A percentile compares a stretch with the other conserved stretches of the same genome.
These are phyloP conservation scores for Spathaspora sp. DNA, from an alignment of 805 yeast genomes.

Conservation along the genomic window DNA sequence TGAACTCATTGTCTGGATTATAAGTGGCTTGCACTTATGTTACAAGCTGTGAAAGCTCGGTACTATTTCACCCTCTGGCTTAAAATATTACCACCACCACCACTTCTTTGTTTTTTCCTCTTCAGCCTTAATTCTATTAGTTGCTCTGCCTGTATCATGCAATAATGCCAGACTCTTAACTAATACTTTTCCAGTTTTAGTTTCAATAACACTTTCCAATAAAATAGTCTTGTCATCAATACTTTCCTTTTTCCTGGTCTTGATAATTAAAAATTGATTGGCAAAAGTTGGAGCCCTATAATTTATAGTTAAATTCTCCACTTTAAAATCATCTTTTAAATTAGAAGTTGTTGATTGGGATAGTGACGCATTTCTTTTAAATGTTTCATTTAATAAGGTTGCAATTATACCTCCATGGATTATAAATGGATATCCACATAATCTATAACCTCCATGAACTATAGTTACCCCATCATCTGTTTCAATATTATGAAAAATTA, in stretches of 20 bases:
- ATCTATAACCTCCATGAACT: constrained; percentile 70
- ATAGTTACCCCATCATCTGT: constrained; percentile 61
- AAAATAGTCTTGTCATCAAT: constrained; percentile 26
- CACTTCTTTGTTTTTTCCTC: constrained; percentile 4
- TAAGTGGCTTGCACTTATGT: too few relatives aligned
- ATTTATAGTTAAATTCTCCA: constrained; percentile 44
- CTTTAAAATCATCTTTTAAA: constrained; percentile 45
- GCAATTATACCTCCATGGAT: constrained; percentile 89
- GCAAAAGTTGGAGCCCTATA: constrained; percentile 76
- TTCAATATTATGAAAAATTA: constrained; percentile 55
- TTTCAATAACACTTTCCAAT: constrained; percentile 52
- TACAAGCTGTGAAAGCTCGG: too few relatives aligned
- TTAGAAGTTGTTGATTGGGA: constrained; percentile 25
- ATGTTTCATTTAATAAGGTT: constrained; percentile 72
- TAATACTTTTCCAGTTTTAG: constrained; percentile 48
- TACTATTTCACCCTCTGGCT: not conserved
- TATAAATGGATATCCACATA: constrained; percentile 84
- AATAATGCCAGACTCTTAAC: constrained; percentile 57
- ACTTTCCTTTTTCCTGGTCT: constrained; percentile 37
- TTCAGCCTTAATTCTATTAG: constrained; percentile 10
- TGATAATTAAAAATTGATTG: constrained; percentile 69
- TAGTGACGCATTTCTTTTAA: constrained; percentile 52
- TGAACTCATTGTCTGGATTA: too few relatives aligned
- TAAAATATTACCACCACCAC: constrained; percentile 3
- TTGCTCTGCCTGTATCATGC: constrained; percentile 31